Base-by-base conservation (phyloP, 768 basidiomycete genomes). In the Pholiota molesta region DNA sequence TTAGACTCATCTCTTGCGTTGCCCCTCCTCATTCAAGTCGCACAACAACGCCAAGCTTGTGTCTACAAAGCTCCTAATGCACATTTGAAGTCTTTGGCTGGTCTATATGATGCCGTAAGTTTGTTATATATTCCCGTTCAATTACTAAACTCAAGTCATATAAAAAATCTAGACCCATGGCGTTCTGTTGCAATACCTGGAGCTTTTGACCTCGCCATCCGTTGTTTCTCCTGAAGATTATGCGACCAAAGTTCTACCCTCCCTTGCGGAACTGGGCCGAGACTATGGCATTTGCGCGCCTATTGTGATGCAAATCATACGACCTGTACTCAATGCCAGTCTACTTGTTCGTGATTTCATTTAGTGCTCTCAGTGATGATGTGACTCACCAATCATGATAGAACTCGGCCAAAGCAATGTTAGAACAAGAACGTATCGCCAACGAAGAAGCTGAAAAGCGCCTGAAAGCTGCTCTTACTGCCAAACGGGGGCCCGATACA, bases 291-390 rank as follows among this genome's bases (percentile, higher is more conserved):
- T 99, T 49, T 86, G 88, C 61, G 86, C 91, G 39, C 86, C 92
- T 13, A 89, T 97, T 59, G 94, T 95, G 57, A 97, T 99, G 92
- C 94, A 96, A 71, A 90, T 99, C 60, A 84, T 94, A 40, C 86
- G 97, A 16, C 95, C 97, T 14, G 88, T 91, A 57, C 78, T 92
- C 47, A 86, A 91, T 64, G 77, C 77, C 9, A 76, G 81, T 29
- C 76, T 92, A 51, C 74, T 91, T 68, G 90, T 90, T 71, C 60
- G 83, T 77, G 44, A n/a, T 51, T 57, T 55, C 65, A 54, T 39
- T 7, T 52, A 1, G 19, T 37, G 8, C n/a, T 44, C 21, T n/a
- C 42, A 17, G 6, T 23, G 8, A n/a, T 49, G 21, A 26, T 21
- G 11, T 14, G 19, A 3, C 13, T n/a, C 11, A 23, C 55, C 64